A percentile compares a stretch with the other conserved stretches of the same genome.
Conservation (phyloP, 2,329 filamentous ascomycete genomes). For the Botrytis hyacinthi region DNA sequence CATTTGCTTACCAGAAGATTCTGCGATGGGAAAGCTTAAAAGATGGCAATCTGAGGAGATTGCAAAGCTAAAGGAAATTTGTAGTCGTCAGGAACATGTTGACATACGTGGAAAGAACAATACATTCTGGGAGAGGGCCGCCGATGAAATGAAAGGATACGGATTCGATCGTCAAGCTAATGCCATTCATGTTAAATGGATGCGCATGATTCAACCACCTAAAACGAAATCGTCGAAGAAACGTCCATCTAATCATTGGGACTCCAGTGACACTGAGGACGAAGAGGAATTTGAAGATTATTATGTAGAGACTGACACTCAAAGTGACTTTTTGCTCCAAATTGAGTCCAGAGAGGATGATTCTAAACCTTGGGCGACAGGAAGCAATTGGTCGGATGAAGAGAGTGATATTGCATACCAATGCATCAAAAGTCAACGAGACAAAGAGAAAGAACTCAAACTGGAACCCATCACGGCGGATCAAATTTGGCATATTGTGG, state of each 20-base stretch:
- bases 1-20: background rate
- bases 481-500: slow-evolving; percentile 1
- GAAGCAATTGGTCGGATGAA: slow-evolving; percentile 9
- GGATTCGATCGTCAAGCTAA: slow-evolving; percentile 2
- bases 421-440: slow-evolving; percentile 10
- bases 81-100: background rate
- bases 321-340: background rate
- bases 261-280: background rate
- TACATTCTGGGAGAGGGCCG: background rate
- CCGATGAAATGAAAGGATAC: background rate
- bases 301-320: background rate
- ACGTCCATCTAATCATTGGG: background rate
- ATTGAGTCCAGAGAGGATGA: background rate
- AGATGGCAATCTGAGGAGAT: background rate
- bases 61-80: background rate
- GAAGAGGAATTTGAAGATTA: background rate
- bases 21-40: background rate
- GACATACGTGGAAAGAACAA: no score
- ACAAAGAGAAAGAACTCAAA: background rate
- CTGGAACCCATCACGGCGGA: background rate
- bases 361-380: background rate
- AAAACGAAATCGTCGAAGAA: background rate
- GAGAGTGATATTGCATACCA: slow-evolving; percentile 3
- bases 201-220: background rate
- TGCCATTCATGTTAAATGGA: background rate